Conservation (phyloP, 192 early-diverging fungal species). For the Coemansia sp. region DNA sequence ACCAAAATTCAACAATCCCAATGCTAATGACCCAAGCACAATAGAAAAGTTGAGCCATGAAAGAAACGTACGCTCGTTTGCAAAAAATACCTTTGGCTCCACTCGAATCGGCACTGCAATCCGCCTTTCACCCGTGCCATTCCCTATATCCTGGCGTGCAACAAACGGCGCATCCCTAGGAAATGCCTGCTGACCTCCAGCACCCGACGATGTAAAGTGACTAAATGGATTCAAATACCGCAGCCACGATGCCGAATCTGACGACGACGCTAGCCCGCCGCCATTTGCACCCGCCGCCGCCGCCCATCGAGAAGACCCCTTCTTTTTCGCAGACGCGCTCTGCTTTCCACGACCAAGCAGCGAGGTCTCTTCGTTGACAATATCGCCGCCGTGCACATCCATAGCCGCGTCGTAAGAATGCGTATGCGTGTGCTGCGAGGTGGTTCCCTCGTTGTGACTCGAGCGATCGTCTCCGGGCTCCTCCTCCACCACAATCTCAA, state of each 20-base stretch:
- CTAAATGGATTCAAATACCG: constrained; percentile 32
- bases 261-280: not conserved
- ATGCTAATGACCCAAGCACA: constrained; percentile 69
- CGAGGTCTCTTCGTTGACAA: constrained; percentile 20
- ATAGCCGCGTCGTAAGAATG: constrained; percentile 11
- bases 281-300: too few species aligned
- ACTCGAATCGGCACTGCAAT: constrained; percentile 68
- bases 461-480: constrained; percentile 35
- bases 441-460: constrained; percentile 31
- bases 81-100: constrained; percentile 94
- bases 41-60: constrained; percentile 86
- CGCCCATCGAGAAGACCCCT: too few species aligned
- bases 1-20: constrained; percentile 81
- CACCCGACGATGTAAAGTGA: not conserved
- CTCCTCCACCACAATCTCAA: constrained; percentile 33
- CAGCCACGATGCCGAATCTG: constrained; percentile 20
- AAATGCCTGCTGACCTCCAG: constrained; percentile 1
- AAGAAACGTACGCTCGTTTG: constrained; percentile 90
- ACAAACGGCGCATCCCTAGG: constrained; percentile 14
- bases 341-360: constrained; percentile 13
- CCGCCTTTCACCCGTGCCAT: constrained; percentile 45
- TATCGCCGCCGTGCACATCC: not conserved
- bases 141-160: constrained; percentile 13
- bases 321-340: not conserved
- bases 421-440: constrained; percentile 22